Percentiles rank a stretch among this genome's conserved stretches.
Evolutionary conservation across 257 asterid genomes (phyloP).

Genomic region (Buddleja alternifolia): DNA sequence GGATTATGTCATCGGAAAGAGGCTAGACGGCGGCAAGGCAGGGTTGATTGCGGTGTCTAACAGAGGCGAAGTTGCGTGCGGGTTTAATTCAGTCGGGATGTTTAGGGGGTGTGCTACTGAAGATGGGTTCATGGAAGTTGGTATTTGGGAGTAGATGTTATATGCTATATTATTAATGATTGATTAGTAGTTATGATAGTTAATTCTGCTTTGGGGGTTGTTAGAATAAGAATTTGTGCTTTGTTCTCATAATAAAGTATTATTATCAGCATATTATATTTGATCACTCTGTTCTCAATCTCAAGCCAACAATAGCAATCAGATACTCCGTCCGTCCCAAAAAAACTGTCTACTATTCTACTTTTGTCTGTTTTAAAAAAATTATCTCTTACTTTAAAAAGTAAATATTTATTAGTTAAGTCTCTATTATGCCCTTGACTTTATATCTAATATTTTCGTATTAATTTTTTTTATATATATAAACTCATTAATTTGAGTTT

Average conservation of each 20-base stretch:
- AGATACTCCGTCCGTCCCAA: too few species aligned
- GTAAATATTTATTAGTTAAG: too few species aligned
- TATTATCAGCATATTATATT: background rate
- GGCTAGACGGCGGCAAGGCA: slow-evolving; percentile 78
- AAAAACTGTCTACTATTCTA: too few species aligned
- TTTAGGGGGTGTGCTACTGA: slow-evolving; percentile 89
- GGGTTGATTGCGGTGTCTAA: slow-evolving; percentile 93
- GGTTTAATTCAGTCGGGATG: slow-evolving; percentile 86
- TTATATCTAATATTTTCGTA: too few species aligned
- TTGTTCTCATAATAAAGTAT: background rate
- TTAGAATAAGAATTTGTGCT: background rate
- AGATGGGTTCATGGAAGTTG: slow-evolving; percentile 89
- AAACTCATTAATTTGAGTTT: too few species aligned
- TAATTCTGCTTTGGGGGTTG: slow-evolving; percentile 15
- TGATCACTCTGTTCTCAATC: background rate
- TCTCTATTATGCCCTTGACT: too few species aligned
- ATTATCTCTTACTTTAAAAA: too few species aligned
- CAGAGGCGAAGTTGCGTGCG: slow-evolving; percentile 79
- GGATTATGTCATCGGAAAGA: slow-evolving; percentile 62
- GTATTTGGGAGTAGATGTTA: slow-evolving; percentile 70
- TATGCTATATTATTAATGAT: background rate
- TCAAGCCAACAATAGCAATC: too few species aligned
- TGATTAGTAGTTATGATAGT: background rate
- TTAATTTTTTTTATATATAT: too few species aligned
- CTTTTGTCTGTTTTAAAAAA: too few species aligned